Conservation (phyloP, 805 yeast genomes). For the Saccharomycopsis schoenii region DNA sequence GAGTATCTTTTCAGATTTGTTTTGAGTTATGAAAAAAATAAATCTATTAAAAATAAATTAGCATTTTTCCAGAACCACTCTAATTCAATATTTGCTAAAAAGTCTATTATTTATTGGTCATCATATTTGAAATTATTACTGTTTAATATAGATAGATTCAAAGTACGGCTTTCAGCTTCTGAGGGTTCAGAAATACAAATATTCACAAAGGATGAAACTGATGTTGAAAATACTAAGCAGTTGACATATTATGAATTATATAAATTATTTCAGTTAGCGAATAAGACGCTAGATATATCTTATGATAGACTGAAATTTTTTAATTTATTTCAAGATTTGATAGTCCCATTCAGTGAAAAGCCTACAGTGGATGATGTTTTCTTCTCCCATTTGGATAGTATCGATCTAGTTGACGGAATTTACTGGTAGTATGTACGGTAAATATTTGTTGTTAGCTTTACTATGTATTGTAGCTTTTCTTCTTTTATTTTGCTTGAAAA, state of each 20-base stretch:
- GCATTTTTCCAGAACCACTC: slow-evolving; percentile 26
- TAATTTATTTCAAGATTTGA: not conserved
- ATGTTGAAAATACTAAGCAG: not conserved
- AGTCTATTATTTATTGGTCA: slow-evolving; percentile 19
- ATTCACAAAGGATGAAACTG: not conserved
- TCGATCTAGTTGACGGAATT: not conserved
- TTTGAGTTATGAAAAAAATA: slow-evolving; percentile 27
- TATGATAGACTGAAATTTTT: not conserved
- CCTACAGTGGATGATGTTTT: not conserved
- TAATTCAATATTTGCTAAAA: slow-evolving; percentile 16
- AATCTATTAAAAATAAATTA: slow-evolving; percentile 28
- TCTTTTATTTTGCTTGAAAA: not conserved
- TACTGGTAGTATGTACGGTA: not conserved
- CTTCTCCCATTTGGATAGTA: not conserved
- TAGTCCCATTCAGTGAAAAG: not conserved
- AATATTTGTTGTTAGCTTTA: not conserved
- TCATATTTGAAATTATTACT: slow-evolving; percentile 10
- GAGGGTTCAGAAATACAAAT: not conserved
- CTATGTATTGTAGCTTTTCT: not conserved
- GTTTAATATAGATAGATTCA: slow-evolving; percentile 4
- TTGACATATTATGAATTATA: not conserved
- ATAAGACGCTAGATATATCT: not conserved
- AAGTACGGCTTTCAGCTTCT: not conserved
- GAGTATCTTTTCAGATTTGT: slow-evolving; percentile 27
- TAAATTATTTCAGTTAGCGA: not conserved